phyloP scores from a whole-genome alignment of 225 moss, liverwort and hornwort species.

The Polytrichum formosum region DNA sequence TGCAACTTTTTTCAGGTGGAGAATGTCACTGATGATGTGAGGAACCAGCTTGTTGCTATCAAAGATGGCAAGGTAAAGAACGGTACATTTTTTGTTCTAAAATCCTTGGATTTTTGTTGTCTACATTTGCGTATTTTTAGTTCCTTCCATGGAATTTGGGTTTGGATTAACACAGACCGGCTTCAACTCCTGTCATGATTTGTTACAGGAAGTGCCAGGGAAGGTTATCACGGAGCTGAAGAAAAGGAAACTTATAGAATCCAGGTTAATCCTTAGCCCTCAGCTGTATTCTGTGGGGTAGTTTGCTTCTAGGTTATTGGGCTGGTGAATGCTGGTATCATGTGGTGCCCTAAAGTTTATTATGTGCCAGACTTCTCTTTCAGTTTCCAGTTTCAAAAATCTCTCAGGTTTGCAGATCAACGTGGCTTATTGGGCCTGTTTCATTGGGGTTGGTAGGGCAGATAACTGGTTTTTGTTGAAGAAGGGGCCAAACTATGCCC shows the following conservation, averaged over 20 bases:
- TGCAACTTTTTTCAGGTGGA: constrained; percentile 30
- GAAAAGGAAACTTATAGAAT: constrained; percentile 60
- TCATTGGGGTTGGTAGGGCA: constrained; percentile 22
- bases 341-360: background rate
- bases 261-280: constrained; percentile 22
- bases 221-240: constrained; percentile 34
- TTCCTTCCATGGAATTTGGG: too few relatives aligned
- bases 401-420: background rate
- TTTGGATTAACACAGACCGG: too few relatives aligned
- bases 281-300: background rate
- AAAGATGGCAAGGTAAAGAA: constrained; percentile 46
- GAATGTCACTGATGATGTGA: constrained; percentile 54
- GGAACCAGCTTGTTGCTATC: constrained; percentile 50
- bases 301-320: background rate
- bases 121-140: background rate
- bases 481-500: constrained; percentile 73
- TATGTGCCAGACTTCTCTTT: too few relatives aligned
- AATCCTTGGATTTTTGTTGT: background rate
- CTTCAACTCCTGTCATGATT: background rate
- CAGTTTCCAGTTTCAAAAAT: too few relatives aligned
- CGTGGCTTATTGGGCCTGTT: background rate
- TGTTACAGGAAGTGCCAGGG: constrained; percentile 24
- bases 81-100: background rate
- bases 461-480: constrained; percentile 42
- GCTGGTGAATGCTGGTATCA: too few relatives aligned